Conservation (phyloP, 352 stramenopile species). For the Thalassiosira delicatula region DNA sequence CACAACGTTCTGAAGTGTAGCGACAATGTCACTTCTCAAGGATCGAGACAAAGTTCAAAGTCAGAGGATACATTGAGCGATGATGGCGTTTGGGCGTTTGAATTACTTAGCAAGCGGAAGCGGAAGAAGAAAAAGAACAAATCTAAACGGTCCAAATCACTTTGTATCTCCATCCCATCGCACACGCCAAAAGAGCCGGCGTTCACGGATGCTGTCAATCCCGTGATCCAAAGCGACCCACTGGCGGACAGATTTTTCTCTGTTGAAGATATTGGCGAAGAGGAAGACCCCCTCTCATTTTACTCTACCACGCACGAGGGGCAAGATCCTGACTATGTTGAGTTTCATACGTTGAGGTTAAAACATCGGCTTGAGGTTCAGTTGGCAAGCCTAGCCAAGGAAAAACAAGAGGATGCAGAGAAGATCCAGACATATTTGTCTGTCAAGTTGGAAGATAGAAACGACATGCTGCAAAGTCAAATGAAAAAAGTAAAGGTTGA, state of each 20-base stretch:
- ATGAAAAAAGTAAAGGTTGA: constrained; percentile 63
- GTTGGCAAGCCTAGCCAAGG: constrained; percentile 39
- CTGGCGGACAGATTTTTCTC: background rate
- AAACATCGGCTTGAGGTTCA: constrained; percentile 43
- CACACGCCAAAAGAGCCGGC: constrained; percentile 1
- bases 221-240: background rate
- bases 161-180: constrained; percentile 31
- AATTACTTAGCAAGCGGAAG: background rate
- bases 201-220: background rate
- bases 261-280: constrained; percentile 12
- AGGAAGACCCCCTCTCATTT: constrained; percentile 68
- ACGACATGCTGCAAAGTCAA: constrained; percentile 45
- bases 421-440: constrained; percentile 65
- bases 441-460: constrained; percentile 63
- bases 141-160: constrained; percentile 6
- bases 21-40: background rate
- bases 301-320: constrained; percentile 74
- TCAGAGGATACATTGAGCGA: constrained; percentile 3
- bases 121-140: constrained; percentile 15
- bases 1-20: background rate
- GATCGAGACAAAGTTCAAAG: constrained; percentile 1
- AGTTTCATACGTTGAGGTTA: constrained; percentile 29
- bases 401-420: constrained; percentile 48
- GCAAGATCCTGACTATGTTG: constrained; percentile 54
- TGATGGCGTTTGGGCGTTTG: constrained; percentile 21